Evolutionary conservation across 495 filamentous ascomycete species (phyloP), one percentile per base, ranked within the genome.

Genomic region (Pseudomonodictys pantanalensis): DNA sequence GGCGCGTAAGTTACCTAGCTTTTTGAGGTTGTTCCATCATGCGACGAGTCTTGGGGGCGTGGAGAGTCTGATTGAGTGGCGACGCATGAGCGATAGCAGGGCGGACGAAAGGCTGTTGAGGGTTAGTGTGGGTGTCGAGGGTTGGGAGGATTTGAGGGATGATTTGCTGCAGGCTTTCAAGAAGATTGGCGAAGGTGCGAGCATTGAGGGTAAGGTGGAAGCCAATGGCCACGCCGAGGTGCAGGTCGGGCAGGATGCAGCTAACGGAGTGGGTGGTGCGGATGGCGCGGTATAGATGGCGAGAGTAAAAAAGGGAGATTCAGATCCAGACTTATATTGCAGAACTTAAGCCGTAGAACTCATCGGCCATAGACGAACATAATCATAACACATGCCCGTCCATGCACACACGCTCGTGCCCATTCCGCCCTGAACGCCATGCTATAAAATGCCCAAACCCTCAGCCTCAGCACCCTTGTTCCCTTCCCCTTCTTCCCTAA

Each of bases 21-120:
- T 88, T 75, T 70, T 97, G 68, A 58, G 79, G 24, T 80, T 91
- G 49, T 98, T 97, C 77, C 89, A 95, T 62, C 93, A 98, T 79
- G 92, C 93, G 6, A 98, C 93, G 15, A 92, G 87, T 71, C 73
- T 98, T 5, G 93, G 93, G 3, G 91, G 92, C 1, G 91, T 97
- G 9, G 93, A 98, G 82, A 91, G 87, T 63, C 74, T 97, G 79
- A 88, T 98, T 68, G 90, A 93, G 76, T 91, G 89, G 87, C 72
- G 87, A 52, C 82, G 87, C 23, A 92, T 98, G 92, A 85, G 81
- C 52, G 93, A 98, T 78, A 46, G 71, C 12, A 76, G 60, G 9
- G 86, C 91, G 51, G 91, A 96, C 71, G 81, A 77, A 64, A 75
- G 82, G 62, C 69, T 98, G 69, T 68, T 96, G 71, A 78, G 93